Percentiles rank a stretch among this genome's conserved stretches.
These are phyloP conservation scores for Ophiostoma ips DNA, from an alignment of 2,329 filamentous ascomycete genomes.

Conservation along the genomic window DNA sequence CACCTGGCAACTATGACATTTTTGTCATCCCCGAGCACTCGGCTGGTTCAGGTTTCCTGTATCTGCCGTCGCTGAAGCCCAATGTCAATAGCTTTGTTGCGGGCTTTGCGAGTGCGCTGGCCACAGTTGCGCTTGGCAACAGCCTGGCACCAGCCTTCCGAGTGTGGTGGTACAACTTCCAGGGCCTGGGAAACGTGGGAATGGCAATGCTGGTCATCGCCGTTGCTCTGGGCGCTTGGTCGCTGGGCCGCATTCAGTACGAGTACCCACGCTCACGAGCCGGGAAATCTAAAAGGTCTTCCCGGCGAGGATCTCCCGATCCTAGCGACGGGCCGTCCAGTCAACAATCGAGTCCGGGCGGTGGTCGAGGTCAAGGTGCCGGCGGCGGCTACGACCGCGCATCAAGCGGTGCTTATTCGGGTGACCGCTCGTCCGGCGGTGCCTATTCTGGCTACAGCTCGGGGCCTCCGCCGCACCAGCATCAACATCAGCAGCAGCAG, in stretches of 20 bases:
- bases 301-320: constrained; percentile 13
- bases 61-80: constrained; percentile 77
- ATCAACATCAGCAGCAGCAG: constrained; percentile 8
- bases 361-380: constrained; percentile 8
- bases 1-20: constrained; percentile 88
- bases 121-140: constrained; percentile 58
- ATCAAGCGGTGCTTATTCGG: constrained; percentile 14
- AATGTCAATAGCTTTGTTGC: constrained; percentile 85
- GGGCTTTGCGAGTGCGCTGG: constrained; percentile 64
- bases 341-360: constrained; percentile 15
- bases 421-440: constrained; percentile 15
- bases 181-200: constrained; percentile 58
- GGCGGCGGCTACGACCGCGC: neutral
- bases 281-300: neutral
- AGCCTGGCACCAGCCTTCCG: constrained; percentile 60
- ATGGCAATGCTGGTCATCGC: constrained; percentile 58
- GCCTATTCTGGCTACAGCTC: constrained; percentile 19
- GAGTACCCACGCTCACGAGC: constrained; percentile 19
- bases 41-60: constrained; percentile 76
- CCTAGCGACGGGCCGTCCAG: constrained; percentile 10
- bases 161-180: constrained; percentile 57
- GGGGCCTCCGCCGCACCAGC: constrained; percentile 8
- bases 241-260: constrained; percentile 51
- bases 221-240: constrained; percentile 68
- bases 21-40: constrained; percentile 93